Base-by-base conservation (phyloP, 176 grass and related monocot species). In the Rhynchospora breviuscula region DNA sequence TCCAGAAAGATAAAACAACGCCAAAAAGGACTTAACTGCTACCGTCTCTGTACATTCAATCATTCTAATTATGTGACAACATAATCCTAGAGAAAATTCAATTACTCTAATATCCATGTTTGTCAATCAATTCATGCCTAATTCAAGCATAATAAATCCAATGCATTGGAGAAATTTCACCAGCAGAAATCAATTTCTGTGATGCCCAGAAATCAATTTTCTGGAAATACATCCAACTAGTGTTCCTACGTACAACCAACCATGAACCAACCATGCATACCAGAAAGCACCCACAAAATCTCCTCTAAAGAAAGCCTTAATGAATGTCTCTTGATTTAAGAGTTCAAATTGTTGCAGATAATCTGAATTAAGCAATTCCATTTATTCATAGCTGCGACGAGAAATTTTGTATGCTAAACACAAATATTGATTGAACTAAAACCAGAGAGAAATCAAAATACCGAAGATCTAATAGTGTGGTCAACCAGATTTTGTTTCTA, bases 401-500 rank as follows among this genome's bases (percentile, higher is more conserved):
- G 71, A 44, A 76, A 46, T 10, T 7, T 29, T 8, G 15, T 15
- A 26, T 54, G 49, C 53, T 59, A 44, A 79, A 57, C 56, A 11
- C 8, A 79, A 29, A 60, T 56, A 79, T 31, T 78, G 26, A 78
- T 43, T 78, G 10, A 26, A 56, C 49, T 56, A 56, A 76, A 76
- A 11, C 70, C 3, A 76, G 47, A 52, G 51, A 48, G n/a, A 64
- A 23, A 81, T 21, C 60, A 66, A 81, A 22, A 63, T 17, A 81
- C 3, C 52, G 59, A 59, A 82, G 51, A 82, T 46, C 18, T 48
- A 79, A 79, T 18, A 67, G 73, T 67, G 45, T 53, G 67, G 62
- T 82, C 44, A 3, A 49, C 54, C 52, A 77, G 12, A 77, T 77
- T 49, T 65, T 48, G 10, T 29, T 82, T 52, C 60, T 82, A 43